Evolutionary conservation across 176 grass and related monocot genomes (phyloP).

Genomic region (Zea luxurians): DNA sequence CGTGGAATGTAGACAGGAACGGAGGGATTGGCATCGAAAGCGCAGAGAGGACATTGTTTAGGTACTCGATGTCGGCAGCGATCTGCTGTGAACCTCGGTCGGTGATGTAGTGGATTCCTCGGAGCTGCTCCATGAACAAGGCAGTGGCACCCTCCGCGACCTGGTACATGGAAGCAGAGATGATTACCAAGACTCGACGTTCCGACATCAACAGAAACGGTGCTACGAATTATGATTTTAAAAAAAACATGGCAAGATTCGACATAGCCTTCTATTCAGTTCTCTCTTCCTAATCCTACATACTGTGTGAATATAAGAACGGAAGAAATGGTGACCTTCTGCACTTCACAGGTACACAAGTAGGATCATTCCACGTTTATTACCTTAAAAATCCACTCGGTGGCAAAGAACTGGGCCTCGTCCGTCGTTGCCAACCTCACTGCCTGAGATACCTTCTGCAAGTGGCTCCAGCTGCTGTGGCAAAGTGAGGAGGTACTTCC

Average conservation of each 20-base stretch:
- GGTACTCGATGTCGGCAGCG: conserved; percentile 85
- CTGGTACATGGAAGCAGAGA: conserved; percentile 39
- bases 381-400: conserved; percentile 99
- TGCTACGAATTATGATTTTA: background rate
- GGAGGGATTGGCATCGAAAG: conserved; percentile 88
- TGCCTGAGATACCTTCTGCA: conserved; percentile 75
- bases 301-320: background rate
- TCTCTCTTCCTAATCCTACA: background rate
- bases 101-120: conserved; percentile 82
- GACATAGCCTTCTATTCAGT: background rate
- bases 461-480: conserved; percentile 94
- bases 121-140: conserved; percentile 92
- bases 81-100: conserved; percentile 83
- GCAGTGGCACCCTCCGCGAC: conserved; percentile 82
- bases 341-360: too few species aligned
- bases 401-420: conserved; percentile 96
- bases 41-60: conserved; percentile 86
- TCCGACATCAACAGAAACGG: background rate
- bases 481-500: conserved; percentile 96
- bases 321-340: background rate
- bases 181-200: background rate
- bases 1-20: conserved; percentile 72
- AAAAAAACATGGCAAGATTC: background rate
- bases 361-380: background rate
- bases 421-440: conserved; percentile 69